Base-by-base conservation (phyloP, 768 basidiomycete species). In the Harrya chromipes region DNA sequence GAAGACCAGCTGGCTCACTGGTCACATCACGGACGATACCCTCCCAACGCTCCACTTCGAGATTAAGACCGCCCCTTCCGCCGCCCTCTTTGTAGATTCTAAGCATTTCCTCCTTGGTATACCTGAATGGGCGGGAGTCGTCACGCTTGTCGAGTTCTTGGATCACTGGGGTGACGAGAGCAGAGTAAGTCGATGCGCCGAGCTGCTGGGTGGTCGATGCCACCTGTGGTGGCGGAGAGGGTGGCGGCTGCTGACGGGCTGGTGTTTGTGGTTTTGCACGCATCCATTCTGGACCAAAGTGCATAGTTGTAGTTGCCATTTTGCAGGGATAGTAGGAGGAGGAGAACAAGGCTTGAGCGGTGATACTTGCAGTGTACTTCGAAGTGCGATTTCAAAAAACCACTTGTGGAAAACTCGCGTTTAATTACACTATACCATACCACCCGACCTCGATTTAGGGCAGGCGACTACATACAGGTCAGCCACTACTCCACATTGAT, bases 241-340 rank as follows among this genome's bases (percentile, higher is more conserved):
- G 76, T 43, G 80, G 78, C 44, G 67, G 74, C 55, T 76, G 83
- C 37, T 74, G 69, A 62, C 77, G 81, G 53, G 76, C 63, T 39
- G 77, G 67, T 40, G 76, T 68, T 49, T 81, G 80, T 54, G 79
- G 81, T 72, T 90, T 90, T 57, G 83, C 79, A 61, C 90, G 83
- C 90, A 92, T 91, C 90, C 90, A 92, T 72, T 92, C 90, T 40
- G 90, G 90, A 62, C 88, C 90, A 75, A 92, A 92, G 68, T 91
- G 90, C 82, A 92, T 87, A 11, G 87, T 84, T 23, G 78, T 76
- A 55, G 87, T 65, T 40, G 77, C 66, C 77, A 78, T 78, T 73
- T 70, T 73, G 62, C 44, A 26, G 11, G 23, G 40, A 31, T 16
- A 33, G 33, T 33, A 14, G 16, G 33, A 33, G 29, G 6, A 27